Evolutionary conservation across 2,329 filamentous ascomycete species (phyloP).

Genomic region (Sporothrix brunneoviolacea): DNA sequence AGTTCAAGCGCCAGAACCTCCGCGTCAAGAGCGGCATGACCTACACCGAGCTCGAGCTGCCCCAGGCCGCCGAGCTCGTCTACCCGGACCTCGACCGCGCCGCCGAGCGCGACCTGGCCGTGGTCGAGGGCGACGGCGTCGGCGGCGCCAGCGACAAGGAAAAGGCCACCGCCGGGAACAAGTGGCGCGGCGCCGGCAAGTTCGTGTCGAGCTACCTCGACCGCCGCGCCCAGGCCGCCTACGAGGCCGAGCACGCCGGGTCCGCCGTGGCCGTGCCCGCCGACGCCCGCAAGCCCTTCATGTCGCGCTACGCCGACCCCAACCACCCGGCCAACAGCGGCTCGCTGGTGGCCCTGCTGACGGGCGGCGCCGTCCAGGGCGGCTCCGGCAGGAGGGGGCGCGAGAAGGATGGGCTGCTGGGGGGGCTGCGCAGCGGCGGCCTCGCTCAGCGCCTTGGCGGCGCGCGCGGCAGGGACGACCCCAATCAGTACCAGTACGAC

Average conservation of each 20-base stretch:
- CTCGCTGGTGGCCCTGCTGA: constrained; percentile 38
- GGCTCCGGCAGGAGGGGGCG: too few species aligned
- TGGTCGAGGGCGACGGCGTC: constrained; percentile 19
- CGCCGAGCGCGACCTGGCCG: constrained; percentile 20
- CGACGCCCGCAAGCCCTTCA: constrained; percentile 30
- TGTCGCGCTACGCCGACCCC: constrained; percentile 43
- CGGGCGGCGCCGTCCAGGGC: constrained; percentile 39
- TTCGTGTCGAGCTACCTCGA: constrained; percentile 43
- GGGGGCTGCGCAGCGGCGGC: constrained; percentile 22
- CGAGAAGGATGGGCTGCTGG: too few species aligned
- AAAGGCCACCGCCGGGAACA: constrained; percentile 15
- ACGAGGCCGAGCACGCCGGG: constrained; percentile 35
- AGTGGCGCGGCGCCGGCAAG: constrained; percentile 26
- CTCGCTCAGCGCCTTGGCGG: neutral
- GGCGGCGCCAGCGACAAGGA: too few species aligned
- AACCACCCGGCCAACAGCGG: constrained; percentile 45
- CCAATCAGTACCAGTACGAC: constrained; percentile 10
- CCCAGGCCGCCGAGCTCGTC: constrained; percentile 33
- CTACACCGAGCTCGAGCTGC: constrained; percentile 30
- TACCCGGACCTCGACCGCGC: constrained; percentile 31
- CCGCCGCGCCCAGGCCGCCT: constrained; percentile 39
- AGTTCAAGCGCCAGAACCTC: too few species aligned
- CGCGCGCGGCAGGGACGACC: too few species aligned
- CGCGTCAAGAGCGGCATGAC: constrained; percentile 30
- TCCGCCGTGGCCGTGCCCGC: constrained; percentile 29